Evolutionary conservation across 2,329 filamentous ascomycete species (phyloP).

Genomic region (Trichoderma simmonsii): DNA sequence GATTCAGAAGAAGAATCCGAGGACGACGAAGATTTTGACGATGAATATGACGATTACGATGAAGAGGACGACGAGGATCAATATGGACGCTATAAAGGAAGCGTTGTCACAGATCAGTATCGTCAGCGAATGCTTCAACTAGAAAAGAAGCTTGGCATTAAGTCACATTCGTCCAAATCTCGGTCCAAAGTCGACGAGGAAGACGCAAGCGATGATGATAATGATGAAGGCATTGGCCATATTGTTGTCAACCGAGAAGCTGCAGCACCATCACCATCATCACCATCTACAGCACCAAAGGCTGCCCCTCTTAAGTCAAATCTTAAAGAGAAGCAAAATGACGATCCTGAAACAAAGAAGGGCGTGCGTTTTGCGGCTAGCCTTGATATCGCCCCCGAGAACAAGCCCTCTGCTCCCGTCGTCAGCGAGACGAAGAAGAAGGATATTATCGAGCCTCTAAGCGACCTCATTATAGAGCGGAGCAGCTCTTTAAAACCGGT

Average conservation of each 20-base stretch:
- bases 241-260: conserved; percentile 44
- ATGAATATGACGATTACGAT: conserved; percentile 50
- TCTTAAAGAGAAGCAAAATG: conserved; percentile 31
- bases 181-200: conserved; percentile 50
- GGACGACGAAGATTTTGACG: conserved; percentile 51
- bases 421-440: conserved; percentile 28
- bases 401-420: conserved; percentile 23
- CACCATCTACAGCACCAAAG: conserved; percentile 18
- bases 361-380: conserved; percentile 76
- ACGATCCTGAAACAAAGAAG: conserved; percentile 49
- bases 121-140: conserved; percentile 80
- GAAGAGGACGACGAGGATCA: conserved; percentile 69
- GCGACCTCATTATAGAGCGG: conserved; percentile 53
- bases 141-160: conserved; percentile 69
- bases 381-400: conserved; percentile 63
- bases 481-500: conserved; percentile 26
- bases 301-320: conserved; percentile 32
- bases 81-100: conserved; percentile 68
- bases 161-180: conserved; percentile 52
- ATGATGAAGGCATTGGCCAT: conserved; percentile 55
- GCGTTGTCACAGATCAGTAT: conserved; percentile 70
- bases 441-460: conserved; percentile 45
- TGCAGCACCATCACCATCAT: conserved; percentile 22
- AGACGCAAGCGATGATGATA: conserved; percentile 41
- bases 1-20: conserved; percentile 53